phyloP scores from a whole-genome alignment of 352 stramenopile species.

The Globisporangium nunn region DNA sequence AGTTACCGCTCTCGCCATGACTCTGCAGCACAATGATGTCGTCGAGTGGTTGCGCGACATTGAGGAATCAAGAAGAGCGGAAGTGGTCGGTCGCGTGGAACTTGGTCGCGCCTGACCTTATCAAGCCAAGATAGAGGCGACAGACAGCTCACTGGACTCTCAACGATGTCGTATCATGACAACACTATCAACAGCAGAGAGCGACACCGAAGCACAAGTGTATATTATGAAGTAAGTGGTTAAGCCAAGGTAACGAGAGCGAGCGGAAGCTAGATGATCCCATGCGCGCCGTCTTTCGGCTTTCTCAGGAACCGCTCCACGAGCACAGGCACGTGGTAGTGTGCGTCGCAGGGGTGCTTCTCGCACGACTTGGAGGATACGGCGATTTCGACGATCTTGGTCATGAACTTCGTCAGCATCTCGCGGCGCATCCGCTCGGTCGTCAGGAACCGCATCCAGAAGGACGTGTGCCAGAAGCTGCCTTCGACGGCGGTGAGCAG shows the following conservation, averaged over 20 bases:
- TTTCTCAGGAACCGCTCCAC: slow-evolving; percentile 7
- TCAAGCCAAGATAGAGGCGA: no score
- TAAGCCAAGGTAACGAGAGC: no score
- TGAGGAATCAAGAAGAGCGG: no score
- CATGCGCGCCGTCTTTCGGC: neutral
- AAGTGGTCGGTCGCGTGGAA: no score
- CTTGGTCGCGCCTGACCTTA: no score
- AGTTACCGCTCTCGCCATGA: neutral
- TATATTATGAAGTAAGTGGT: neutral
- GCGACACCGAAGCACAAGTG: neutral
- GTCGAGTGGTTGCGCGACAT: neutral
- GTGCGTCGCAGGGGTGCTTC: neutral
- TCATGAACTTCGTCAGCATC: neutral
- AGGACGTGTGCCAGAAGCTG: slow-evolving; percentile 3
- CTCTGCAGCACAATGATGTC: neutral
- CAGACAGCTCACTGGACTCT: no score
- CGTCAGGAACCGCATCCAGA: slow-evolving; percentile 5
- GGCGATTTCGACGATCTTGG: neutral
- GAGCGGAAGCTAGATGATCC: neutral
- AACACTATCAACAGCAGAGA: no score
- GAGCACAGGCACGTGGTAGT: slow-evolving; percentile 6
- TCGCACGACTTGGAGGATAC: slow-evolving; percentile 1
- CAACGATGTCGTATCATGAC: no score
- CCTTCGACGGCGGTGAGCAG: slow-evolving; percentile 5
- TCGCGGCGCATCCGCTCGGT: slow-evolving; percentile 5